Evolutionary conservation across 2,329 filamentous ascomycete species (phyloP).

Genomic region (Teratosphaeria epicoccoides): DNA sequence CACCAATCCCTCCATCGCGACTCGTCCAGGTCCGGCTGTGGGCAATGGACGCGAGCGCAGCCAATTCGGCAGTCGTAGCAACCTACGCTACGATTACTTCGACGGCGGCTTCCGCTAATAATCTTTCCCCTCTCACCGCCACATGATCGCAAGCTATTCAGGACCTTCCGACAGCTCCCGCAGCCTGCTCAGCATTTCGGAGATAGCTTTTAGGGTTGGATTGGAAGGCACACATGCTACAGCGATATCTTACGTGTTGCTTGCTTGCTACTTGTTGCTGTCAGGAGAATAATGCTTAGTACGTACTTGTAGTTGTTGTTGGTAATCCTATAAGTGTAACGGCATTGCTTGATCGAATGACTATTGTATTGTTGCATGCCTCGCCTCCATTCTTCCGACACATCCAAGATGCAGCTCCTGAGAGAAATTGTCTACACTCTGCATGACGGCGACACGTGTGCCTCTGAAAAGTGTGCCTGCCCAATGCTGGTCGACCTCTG

Average conservation of each 20-base stretch:
- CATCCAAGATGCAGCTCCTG: no score
- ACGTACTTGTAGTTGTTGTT: conserved; percentile 1
- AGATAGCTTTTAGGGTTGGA: neutral
- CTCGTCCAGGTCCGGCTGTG: conserved; percentile 74
- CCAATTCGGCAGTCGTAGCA: conserved; percentile 3
- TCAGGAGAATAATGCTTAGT: conserved; percentile 3
- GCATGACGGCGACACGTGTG: no score
- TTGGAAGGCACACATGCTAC: neutral
- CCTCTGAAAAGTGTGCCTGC: no score
- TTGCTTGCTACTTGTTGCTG: neutral
- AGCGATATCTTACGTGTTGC: neutral
- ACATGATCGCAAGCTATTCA: neutral
- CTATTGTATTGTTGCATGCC: no score
- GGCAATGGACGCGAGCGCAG: conserved; percentile 31
- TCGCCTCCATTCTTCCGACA: no score
- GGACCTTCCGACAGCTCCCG: neutral
- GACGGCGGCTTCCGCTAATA: neutral
- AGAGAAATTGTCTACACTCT: no score
- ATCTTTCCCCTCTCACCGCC: neutral
- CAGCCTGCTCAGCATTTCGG: neutral
- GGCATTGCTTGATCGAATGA: neutral
- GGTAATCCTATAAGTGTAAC: neutral
- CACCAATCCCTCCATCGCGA: conserved; percentile 83
- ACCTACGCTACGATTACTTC: conserved; percentile 14
- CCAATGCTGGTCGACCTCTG: no score